A percentile compares a stretch with the other conserved stretches of the same genome.
Conservation (phyloP, 2,329 filamentous ascomycete genomes). For the Xylaria sp. region DNA sequence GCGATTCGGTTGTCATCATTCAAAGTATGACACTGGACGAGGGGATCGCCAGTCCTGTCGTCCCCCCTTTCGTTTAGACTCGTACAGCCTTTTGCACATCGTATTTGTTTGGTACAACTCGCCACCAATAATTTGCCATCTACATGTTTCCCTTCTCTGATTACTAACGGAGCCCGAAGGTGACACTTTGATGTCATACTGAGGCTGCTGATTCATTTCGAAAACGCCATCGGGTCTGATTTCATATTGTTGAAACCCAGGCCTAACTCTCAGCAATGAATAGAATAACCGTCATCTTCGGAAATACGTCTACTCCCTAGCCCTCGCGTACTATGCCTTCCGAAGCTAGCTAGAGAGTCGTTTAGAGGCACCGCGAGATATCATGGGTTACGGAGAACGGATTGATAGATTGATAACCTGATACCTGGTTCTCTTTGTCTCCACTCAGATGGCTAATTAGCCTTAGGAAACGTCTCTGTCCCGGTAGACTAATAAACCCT, state of each 20-base stretch:
- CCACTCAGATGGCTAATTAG: constrained; percentile 28
- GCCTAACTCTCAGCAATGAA: background rate
- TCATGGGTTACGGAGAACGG: background rate
- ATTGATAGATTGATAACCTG: constrained; percentile 7
- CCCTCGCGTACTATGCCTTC: background rate
- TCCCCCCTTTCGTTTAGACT: constrained; percentile 24
- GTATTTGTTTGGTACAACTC: background rate
- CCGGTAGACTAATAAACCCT: constrained; percentile 18
- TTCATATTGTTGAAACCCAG: constrained; percentile 22
- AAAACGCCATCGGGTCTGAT: constrained; percentile 12
- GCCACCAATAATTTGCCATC: constrained; percentile 4
- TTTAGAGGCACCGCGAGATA: constrained; percentile 9
- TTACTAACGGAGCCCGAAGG: background rate
- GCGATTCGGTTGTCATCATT: constrained; percentile 43
- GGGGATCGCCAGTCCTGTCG: constrained; percentile 23
- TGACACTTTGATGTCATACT: constrained; percentile 12
- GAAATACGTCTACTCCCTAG: too few relatives aligned
- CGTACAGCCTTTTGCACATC: constrained; percentile 22
- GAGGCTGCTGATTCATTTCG: constrained; percentile 12
- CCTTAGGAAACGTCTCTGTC: constrained; percentile 3
- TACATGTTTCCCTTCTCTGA: background rate
- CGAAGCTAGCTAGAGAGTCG: background rate
- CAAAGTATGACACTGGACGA: constrained; percentile 41
- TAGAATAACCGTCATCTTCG: background rate
- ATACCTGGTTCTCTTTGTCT: background rate